Conservation (phyloP, 2,329 filamentous ascomycete species). For the Orbilia oligospora region DNA sequence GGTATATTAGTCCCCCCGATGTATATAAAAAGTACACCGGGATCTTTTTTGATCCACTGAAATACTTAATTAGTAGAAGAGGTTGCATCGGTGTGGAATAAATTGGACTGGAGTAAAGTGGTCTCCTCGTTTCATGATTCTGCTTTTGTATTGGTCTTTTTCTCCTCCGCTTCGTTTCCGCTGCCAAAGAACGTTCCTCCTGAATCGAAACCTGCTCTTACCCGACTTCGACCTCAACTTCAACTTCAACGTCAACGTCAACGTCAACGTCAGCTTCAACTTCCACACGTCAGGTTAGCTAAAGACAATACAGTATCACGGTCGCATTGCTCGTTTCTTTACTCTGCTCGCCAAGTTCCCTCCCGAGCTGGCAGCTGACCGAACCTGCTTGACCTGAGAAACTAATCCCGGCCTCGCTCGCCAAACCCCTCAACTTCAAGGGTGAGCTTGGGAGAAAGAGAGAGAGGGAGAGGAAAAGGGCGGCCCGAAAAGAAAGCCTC, state of each 20-base stretch:
- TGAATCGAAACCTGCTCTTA: constrained; percentile 5
- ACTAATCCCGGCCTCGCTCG: constrained; percentile 53
- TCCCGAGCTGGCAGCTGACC: constrained; percentile 5
- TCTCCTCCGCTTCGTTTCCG: not conserved
- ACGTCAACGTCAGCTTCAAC: no score
- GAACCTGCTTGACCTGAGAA: no score
- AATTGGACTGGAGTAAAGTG: constrained; percentile 8
- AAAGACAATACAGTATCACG: no score
- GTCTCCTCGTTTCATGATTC: constrained; percentile 45
- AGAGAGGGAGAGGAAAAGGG: no score
- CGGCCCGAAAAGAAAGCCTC: not conserved
- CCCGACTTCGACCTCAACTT: not conserved
- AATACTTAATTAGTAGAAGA: not conserved
- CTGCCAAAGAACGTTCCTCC: not conserved
- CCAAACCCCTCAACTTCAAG: constrained; percentile 45
- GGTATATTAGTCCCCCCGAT: not conserved
- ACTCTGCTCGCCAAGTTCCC: not conserved
- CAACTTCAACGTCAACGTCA: not conserved
- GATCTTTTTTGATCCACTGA: no score
- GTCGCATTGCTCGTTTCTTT: not conserved
- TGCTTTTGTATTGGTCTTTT: constrained; percentile 37
- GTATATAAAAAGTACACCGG: no score
- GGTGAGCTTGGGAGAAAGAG: not conserved
- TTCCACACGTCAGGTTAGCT: no score
- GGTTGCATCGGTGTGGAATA: constrained; percentile 8